phyloP scores from a whole-genome alignment of 768 basidiomycete genomes.

The Termitomyces bulborhizus region DNA sequence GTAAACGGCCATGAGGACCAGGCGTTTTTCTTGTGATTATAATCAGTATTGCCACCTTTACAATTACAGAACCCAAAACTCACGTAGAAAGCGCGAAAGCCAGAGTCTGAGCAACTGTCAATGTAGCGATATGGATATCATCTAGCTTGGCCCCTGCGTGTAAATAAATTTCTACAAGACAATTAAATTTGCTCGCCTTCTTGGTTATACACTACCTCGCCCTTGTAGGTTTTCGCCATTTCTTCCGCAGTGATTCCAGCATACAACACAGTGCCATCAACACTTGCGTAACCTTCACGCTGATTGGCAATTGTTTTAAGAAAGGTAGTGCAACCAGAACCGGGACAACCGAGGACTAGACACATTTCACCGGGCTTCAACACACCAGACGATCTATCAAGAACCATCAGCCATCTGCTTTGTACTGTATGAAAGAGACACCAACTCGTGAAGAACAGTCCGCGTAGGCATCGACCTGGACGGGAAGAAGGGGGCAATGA shows the following conservation, averaged over 20 bases:
- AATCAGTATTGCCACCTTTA: constrained; percentile 1
- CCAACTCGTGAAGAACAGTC: constrained; percentile 57
- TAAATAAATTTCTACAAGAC: neutral
- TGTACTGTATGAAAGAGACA: neutral
- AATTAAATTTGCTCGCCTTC: constrained; percentile 39
- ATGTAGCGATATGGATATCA: constrained; percentile 76
- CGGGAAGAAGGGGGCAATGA: constrained; percentile 34
- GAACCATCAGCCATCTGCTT: neutral
- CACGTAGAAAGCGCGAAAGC: constrained; percentile 61
- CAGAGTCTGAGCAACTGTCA: constrained; percentile 77
- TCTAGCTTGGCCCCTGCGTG: constrained; percentile 31
- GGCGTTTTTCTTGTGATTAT: constrained; percentile 48
- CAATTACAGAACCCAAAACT: constrained; percentile 8
- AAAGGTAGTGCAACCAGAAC: constrained; percentile 83
- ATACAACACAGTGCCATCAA: constrained; percentile 73
- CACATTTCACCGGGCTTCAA: constrained; percentile 84
- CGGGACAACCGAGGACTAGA: constrained; percentile 77
- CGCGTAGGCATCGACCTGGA: constrained; percentile 33
- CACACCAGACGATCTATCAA: constrained; percentile 54
- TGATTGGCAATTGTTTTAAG: constrained; percentile 79
- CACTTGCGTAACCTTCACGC: constrained; percentile 53
- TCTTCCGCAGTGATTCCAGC: constrained; percentile 72
- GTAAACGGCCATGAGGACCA: constrained; percentile 66
- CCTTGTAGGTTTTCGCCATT: constrained; percentile 72
- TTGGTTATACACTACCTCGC: constrained; percentile 75